phyloP scores from a whole-genome alignment of 2,329 filamentous ascomycete species.

The Fusarium pseudocircinatum region DNA sequence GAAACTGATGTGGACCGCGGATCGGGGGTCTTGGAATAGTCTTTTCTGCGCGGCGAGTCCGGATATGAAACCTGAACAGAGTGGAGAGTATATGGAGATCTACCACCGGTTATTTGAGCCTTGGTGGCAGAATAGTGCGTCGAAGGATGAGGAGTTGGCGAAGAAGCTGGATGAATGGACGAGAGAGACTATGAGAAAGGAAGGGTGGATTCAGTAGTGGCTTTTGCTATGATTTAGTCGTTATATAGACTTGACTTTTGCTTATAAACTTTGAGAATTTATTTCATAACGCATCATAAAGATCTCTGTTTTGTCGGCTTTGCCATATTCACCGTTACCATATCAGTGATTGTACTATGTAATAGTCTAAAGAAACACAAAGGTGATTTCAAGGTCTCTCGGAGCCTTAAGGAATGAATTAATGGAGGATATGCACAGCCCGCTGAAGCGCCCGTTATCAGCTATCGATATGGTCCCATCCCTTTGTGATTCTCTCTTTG shows the following conservation, averaged over 20 bases:
- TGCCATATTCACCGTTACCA: neutral
- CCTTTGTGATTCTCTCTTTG: no score
- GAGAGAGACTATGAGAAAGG: slow-evolving; percentile 5
- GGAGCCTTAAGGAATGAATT: no score
- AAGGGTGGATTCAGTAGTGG: slow-evolving; percentile 11
- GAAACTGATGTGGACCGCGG: neutral
- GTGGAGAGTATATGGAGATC: slow-evolving; percentile 27
- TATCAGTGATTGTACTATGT: neutral
- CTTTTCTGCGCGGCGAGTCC: slow-evolving; percentile 25
- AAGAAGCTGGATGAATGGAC: slow-evolving; percentile 32
- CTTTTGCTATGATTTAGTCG: accelerated
- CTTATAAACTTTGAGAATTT: no score
- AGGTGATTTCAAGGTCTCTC: no score
- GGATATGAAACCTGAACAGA: slow-evolving; percentile 21
- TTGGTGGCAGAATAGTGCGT: slow-evolving; percentile 17
- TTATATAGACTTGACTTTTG: neutral
- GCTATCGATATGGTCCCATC: no score
- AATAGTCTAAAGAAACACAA: no score
- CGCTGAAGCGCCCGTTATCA: no score
- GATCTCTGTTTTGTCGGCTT: no score
- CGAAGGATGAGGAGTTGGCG: slow-evolving; percentile 22
- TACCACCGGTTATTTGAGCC: slow-evolving; percentile 12
- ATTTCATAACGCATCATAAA: neutral
- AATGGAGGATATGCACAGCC: no score
- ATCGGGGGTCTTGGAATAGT: slow-evolving; percentile 31